Evolutionary conservation across 2,329 filamentous ascomycete species (phyloP), one percentile per base, ranked within the genome.

Genomic region (Talaromyces marneffei): DNA sequence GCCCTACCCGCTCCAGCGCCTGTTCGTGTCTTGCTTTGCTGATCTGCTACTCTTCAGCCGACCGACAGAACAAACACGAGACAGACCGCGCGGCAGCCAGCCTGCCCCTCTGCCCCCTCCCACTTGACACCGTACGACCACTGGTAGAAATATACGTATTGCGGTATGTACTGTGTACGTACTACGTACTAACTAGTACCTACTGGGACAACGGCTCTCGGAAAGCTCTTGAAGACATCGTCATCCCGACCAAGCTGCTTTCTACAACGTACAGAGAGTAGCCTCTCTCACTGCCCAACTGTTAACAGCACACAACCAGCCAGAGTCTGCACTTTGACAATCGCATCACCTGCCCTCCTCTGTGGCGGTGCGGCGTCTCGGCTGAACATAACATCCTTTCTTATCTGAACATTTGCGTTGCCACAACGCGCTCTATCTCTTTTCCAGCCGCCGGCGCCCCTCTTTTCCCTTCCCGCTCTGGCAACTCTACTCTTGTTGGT

Each of bases 331-430:
- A 40, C 14, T 6, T 33, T 31, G 29, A 8, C 33, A 14, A 31
- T 40, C 33, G 25, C 54, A 40, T 57, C 37, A n/a, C 16, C 39
- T 57, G 54, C 37, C 16, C n/a, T n/a, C 8, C 37, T 37, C 53
- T 61, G 59, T 61, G 59, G 59, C 59, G 52, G 59, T 61, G 59
- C 59, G 23, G 59, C 42, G 56, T 33, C 33, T 44, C 20, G 50
- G 16, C 27, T 46, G 39, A 16, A 44, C 54, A 55, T 60, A n/a
- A n/a, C n/a, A n/a, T n/a, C n/a, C 42, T 27, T 48, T 39, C 37
- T 50, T 35, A 52, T 37, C 37, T 57, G 23, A 18, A 29, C 39
- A 44, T 16, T 16, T 23, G 20, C 52, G 27, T 55, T 18, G 52
- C 52, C 33, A 39, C 20, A 55, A 16, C 31, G n/a, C 50, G 27